Evolutionary conservation across 495 filamentous ascomycete species (phyloP).

Genomic region (Lasiosphaeria miniovina): DNA sequence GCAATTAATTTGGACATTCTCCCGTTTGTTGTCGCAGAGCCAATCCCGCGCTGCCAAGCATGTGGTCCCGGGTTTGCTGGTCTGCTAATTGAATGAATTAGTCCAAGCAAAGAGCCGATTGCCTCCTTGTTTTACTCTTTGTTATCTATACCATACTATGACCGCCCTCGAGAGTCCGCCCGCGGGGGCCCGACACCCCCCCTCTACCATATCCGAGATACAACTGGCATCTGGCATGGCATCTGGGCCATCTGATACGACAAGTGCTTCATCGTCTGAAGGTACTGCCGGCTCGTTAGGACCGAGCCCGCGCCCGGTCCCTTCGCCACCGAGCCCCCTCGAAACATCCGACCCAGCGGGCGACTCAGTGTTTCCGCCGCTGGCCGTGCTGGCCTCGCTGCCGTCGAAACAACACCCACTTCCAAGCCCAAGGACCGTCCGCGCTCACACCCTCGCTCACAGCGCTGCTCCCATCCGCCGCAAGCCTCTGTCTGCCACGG

Average conservation of each 20-base stretch:
- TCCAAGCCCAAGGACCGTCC: constrained; percentile 28
- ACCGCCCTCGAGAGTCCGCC: constrained; percentile 16
- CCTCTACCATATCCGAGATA: not conserved
- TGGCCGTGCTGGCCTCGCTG: constrained; percentile 7
- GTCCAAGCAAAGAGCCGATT: too few species aligned
- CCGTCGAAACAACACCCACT: constrained; percentile 17
- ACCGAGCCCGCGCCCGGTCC: constrained; percentile 24
- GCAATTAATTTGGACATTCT: constrained; percentile 8
- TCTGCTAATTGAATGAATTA: too few species aligned
- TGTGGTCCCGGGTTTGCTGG: too few species aligned
- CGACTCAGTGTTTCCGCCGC: constrained; percentile 22
- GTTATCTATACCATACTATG: constrained; percentile 23
- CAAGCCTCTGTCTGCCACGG: constrained; percentile 53
- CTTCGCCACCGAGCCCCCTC: constrained; percentile 13
- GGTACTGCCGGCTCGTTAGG: constrained; percentile 12
- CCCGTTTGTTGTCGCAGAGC: not conserved
- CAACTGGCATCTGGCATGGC: not conserved
- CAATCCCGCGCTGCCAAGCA: too few species aligned
- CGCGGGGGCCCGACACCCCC: constrained; percentile 6
- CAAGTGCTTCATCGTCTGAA: constrained; percentile 27
- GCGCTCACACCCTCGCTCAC: constrained; percentile 32
- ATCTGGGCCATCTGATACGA: constrained; percentile 25
- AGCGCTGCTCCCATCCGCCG: constrained; percentile 42
- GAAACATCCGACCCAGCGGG: constrained; percentile 30
- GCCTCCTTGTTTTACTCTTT: too few species aligned